Evolutionary conservation across 805 yeast genomes (phyloP).

Genomic region (Candida fluviatilis): DNA sequence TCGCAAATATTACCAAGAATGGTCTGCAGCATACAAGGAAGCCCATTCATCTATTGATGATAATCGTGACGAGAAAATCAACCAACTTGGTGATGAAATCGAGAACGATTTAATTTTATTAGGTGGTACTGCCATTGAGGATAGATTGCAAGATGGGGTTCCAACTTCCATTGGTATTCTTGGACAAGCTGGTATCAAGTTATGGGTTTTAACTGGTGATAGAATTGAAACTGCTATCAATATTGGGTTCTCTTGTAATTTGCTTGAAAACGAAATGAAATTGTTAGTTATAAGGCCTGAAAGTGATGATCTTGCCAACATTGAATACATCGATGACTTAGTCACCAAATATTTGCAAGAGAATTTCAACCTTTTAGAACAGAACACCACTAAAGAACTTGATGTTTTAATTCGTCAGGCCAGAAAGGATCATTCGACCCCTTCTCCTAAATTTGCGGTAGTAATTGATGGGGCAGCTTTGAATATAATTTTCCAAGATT

Average conservation of each 20-base stretch:
- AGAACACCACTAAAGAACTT: slow-evolving; percentile 27
- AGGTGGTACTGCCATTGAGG: slow-evolving; percentile 84
- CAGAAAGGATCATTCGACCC: slow-evolving; percentile 59
- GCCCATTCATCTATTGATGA: slow-evolving; percentile 54
- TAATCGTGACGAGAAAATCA: slow-evolving; percentile 56
- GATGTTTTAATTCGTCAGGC: slow-evolving; percentile 47
- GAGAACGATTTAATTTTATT: slow-evolving; percentile 54
- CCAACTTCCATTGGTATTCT: slow-evolving; percentile 67
- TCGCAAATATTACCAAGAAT: slow-evolving; percentile 41
- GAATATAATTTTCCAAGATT: slow-evolving; percentile 35
- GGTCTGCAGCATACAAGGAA: slow-evolving; percentile 54
- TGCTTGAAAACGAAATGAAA: slow-evolving; percentile 65
- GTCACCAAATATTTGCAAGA: slow-evolving; percentile 46
- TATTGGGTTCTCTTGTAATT: slow-evolving; percentile 75
- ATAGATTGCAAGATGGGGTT: slow-evolving; percentile 72
- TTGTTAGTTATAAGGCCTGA: slow-evolving; percentile 55
- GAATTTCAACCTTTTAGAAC: slow-evolving; percentile 37
- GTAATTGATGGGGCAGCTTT: slow-evolving; percentile 71
- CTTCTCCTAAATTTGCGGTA: slow-evolving; percentile 53
- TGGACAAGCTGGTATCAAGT: slow-evolving; percentile 69
- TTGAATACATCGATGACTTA: slow-evolving; percentile 29
- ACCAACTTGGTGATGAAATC: slow-evolving; percentile 51
- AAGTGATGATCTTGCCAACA: slow-evolving; percentile 49
- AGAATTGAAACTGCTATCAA: slow-evolving; percentile 80
- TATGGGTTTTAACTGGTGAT: slow-evolving; percentile 84